phyloP scores from a whole-genome alignment of 352 stramenopile species.

The Pythium brachiatum region DNA sequence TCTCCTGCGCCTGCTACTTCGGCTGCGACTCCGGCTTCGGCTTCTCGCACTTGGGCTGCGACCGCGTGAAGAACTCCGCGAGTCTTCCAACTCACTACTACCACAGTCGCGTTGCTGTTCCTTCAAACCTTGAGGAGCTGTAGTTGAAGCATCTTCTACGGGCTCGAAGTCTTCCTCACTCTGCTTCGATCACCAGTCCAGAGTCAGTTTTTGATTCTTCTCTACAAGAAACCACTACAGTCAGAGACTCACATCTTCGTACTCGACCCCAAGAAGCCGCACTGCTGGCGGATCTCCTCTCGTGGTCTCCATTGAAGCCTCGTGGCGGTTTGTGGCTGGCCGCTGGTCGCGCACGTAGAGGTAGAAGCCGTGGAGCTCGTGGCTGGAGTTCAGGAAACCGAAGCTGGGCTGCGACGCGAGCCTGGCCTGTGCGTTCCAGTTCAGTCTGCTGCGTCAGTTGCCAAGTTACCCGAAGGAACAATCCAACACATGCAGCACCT shows the following conservation, averaged over 20 bases:
- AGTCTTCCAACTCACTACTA: too few species aligned
- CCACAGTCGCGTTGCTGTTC: too few species aligned
- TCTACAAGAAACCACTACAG: neutral
- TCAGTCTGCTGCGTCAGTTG: neutral
- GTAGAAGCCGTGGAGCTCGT: conserved; percentile 18
- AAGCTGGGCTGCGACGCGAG: conserved; percentile 6
- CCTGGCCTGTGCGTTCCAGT: neutral
- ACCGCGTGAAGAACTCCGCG: neutral
- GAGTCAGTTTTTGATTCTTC: neutral
- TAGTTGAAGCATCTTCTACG: too few species aligned
- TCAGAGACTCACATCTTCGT: neutral
- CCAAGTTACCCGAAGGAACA: too few species aligned
- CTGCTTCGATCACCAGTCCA: neutral
- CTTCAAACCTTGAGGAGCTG: too few species aligned
- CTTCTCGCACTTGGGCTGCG: neutral
- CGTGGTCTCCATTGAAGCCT: neutral
- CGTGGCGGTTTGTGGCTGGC: neutral
- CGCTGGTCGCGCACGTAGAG: conserved; percentile 1
- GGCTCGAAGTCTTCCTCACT: neutral
- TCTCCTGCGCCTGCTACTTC: neutral
- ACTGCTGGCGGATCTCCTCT: neutral
- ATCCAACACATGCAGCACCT: neutral
- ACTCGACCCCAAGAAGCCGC: conserved; percentile 11
- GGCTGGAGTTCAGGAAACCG: conserved; percentile 3
- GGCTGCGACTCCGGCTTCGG: neutral